A percentile compares a stretch with the other conserved stretches of the same genome.
phyloP scores from a whole-genome alignment of 2,329 filamentous ascomycete species.

The Aphanocladium album region DNA sequence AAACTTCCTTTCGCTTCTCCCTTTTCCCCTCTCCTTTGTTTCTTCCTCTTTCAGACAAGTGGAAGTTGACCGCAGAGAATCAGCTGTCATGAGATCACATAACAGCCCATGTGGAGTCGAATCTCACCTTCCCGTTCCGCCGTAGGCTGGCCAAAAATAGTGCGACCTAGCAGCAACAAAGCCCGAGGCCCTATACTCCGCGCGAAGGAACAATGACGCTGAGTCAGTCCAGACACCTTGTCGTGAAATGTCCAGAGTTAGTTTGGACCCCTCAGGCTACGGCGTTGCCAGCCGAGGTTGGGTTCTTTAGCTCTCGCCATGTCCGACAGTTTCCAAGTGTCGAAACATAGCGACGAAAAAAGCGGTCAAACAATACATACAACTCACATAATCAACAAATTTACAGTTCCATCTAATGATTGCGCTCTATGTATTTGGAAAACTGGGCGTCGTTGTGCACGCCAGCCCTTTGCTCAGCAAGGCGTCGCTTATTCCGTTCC shows the following conservation, averaged over 20 bases:
- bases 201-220: neutral
- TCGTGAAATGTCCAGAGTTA: too few species aligned
- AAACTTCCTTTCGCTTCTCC: neutral
- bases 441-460: too few species aligned
- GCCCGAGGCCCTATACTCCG: neutral
- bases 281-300: too few species aligned
- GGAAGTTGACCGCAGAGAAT: neutral
- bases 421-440: too few species aligned
- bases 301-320: too few species aligned
- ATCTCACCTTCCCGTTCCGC: neutral
- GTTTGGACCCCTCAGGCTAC: too few species aligned
- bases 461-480: too few species aligned
- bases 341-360: too few species aligned
- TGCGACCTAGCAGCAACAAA: neutral
- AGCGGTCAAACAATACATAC: too few species aligned
- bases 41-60: neutral
- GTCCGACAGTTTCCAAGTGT: too few species aligned
- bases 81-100: neutral
- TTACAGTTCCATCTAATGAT: too few species aligned
- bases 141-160: neutral
- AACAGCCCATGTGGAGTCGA: neutral
- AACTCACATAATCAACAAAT: too few species aligned
- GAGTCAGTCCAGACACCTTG: neutral
- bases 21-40: neutral
- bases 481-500: neutral